Evolutionary conservation across 140 eudicot genomes (phyloP).

Genomic region (Senecio squalidus): DNA sequence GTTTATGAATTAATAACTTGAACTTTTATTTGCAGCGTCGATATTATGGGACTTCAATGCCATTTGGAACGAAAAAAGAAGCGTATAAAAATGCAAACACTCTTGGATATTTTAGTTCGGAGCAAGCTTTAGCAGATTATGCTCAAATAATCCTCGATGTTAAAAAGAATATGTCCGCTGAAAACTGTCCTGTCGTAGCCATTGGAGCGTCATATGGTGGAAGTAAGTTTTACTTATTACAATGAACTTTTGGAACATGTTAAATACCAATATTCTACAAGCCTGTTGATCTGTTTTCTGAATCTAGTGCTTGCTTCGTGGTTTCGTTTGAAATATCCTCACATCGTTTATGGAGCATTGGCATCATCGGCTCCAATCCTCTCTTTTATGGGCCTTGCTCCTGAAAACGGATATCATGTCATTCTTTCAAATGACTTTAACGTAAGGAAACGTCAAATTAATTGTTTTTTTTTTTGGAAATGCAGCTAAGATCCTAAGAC

Average conservation of each 20-base stretch:
- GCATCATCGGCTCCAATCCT: constrained; percentile 78
- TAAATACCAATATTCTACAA: too few relatives aligned
- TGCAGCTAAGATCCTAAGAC: background rate
- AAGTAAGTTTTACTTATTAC: constrained; percentile 18
- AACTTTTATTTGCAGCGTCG: constrained; percentile 24
- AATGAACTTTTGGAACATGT: too few relatives aligned
- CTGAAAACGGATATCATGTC: constrained; percentile 45
- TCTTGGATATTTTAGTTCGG: constrained; percentile 26
- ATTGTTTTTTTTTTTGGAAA: background rate
- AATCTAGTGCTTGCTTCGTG: constrained; percentile 41
- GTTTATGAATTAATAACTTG: too few relatives aligned
- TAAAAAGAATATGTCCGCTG: constrained; percentile 27
- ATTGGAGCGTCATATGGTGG: constrained; percentile 30
- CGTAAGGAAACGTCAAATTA: constrained; percentile 19
- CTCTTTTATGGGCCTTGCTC: constrained; percentile 50
- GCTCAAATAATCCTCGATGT: constrained; percentile 25
- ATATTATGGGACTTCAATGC: constrained; percentile 30
- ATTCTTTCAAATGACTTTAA: constrained; percentile 51
- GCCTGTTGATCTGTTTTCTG: too few relatives aligned
- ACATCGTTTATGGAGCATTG: constrained; percentile 64
- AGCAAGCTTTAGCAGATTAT: constrained; percentile 30
- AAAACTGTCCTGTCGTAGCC: constrained; percentile 21
- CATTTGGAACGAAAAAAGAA: constrained; percentile 20
- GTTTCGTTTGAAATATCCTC: constrained; percentile 79
- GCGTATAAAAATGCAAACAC: constrained; percentile 18